phyloP scores from a whole-genome alignment of 2,329 filamentous ascomycete genomes.

The Cladorrhinum sp. region DNA sequence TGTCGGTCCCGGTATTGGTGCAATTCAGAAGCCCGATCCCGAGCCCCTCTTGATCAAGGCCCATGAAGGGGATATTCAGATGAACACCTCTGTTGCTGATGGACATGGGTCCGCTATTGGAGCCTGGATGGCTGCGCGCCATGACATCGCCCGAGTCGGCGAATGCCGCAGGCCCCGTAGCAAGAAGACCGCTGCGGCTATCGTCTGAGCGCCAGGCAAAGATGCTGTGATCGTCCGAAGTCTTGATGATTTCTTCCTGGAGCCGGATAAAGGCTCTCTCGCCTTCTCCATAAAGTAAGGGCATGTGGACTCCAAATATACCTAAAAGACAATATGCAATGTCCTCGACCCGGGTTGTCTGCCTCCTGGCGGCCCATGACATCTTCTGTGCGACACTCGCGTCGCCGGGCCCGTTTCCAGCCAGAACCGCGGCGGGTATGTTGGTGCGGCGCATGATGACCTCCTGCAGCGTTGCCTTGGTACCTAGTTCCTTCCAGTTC shows the following conservation, averaged over 20 bases:
- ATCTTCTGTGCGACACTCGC: constrained; percentile 1
- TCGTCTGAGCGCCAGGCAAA: neutral
- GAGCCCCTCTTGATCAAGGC: neutral
- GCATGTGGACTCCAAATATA: constrained; percentile 13
- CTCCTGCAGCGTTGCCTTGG: neutral
- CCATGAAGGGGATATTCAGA: neutral
- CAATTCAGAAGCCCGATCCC: neutral
- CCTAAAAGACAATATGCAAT: constrained; percentile 9
- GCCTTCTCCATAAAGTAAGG: constrained; percentile 10
- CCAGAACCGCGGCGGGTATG: neutral
- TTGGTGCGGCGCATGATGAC: neutral
- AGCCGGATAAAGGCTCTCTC: constrained; percentile 2
- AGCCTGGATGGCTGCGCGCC: neutral
- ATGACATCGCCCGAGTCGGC: neutral
- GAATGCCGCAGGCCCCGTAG: neutral
- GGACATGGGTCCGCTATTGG: neutral
- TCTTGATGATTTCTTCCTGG: constrained; percentile 27
- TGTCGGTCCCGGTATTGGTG: neutral
- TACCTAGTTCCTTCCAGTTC: neutral
- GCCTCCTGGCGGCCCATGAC: constrained; percentile 9
- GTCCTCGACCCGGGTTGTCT: constrained; percentile 5
- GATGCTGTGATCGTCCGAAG: neutral
- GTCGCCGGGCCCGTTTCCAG: neutral
- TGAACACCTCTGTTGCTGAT: neutral
- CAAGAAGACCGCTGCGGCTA: neutral